Base-by-base conservation (phyloP, 2,329 filamentous ascomycete genomes). In the Sarocladium brachiariae region DNA sequence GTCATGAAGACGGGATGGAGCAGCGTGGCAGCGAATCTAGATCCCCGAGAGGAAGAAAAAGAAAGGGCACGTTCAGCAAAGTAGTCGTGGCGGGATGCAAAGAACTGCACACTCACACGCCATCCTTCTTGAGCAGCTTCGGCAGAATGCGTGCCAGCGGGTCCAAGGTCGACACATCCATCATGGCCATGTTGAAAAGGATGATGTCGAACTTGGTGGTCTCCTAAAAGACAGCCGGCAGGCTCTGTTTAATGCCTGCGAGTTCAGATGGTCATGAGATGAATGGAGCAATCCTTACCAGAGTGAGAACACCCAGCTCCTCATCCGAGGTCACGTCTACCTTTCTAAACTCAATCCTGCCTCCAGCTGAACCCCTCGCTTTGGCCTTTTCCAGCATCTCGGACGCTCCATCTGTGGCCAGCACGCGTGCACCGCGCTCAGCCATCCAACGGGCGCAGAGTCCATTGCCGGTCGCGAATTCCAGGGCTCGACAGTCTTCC, bases 1-100 rank as follows among this genome's bases (percentile, higher is more conserved):
- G 74, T 77, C 56, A 73, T 70, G 60, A 77, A 75, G 4, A 72
- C 67, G 5, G 74, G 74, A 52, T 77, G 74, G 8, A 77, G 68
- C 34, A 75, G 55, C 0, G 71, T 72, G 1, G 66, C 70, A n/a
- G 72, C 68, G 54, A 75, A 74, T 25, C 71, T 72, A 45, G 47
- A 18, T 14, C 33, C 33, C 33, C 33, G 5, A 7, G 8, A 13
- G n/a, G 5, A 35, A 35, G n/a, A n/a, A n/a, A n/a, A n/a, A n/a
- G n/a, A n/a, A n/a, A n/a, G n/a, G n/a, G n/a, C 14, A 14, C 14
- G 8, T 18, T 35, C 5, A 18, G 10, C 14, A 35, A 35, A n/a
- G 8, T 35, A 14, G 14, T 14, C 16, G 14, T 14, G 10, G 9
- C n/a, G 47, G 19, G 19, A 16, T 7, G 10, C 24, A 25, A 4